These are phyloP conservation scores for Chytriomyces confervae DNA, from an alignment of 192 early-diverging fungal genomes.

Conservation along the genomic window DNA sequence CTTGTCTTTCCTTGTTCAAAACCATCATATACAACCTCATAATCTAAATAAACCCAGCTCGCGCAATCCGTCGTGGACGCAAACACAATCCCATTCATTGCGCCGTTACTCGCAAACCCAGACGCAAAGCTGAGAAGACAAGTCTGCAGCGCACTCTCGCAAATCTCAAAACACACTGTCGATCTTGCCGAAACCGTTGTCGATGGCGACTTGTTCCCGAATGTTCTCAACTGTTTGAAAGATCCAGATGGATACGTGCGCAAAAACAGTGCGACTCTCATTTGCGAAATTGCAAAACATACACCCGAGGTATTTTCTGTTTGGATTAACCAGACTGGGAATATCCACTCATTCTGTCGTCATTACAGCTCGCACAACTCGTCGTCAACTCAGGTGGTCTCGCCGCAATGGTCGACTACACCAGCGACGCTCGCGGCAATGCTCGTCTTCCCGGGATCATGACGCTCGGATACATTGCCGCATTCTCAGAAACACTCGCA, in stretches of 20 bases:
- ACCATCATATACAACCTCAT: too few relatives aligned
- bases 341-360: neutral
- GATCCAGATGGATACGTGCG: constrained; percentile 57
- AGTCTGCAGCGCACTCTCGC: constrained; percentile 60
- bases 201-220: constrained; percentile 63
- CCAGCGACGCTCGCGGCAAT: constrained; percentile 55
- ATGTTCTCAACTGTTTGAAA: constrained; percentile 58
- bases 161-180: constrained; percentile 64
- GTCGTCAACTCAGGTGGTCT: constrained; percentile 67
- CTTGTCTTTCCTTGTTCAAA: neutral
- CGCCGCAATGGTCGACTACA: constrained; percentile 63
- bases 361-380: constrained; percentile 58
- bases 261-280: constrained; percentile 61
- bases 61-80: constrained; percentile 67
- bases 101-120: constrained; percentile 54
- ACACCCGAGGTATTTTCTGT: constrained; percentile 54
- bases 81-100: constrained; percentile 57
- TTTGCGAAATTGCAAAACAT: constrained; percentile 68
- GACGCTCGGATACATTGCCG: constrained; percentile 66
- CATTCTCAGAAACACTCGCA: constrained; percentile 65
- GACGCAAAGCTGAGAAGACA: constrained; percentile 64
- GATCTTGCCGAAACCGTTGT: constrained; percentile 66
- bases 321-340: neutral
- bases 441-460: constrained; percentile 64
- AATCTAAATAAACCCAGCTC: too few relatives aligned